phyloP scores from a whole-genome alignment of 345 rosid species.

The Anastatica hierochuntica region DNA sequence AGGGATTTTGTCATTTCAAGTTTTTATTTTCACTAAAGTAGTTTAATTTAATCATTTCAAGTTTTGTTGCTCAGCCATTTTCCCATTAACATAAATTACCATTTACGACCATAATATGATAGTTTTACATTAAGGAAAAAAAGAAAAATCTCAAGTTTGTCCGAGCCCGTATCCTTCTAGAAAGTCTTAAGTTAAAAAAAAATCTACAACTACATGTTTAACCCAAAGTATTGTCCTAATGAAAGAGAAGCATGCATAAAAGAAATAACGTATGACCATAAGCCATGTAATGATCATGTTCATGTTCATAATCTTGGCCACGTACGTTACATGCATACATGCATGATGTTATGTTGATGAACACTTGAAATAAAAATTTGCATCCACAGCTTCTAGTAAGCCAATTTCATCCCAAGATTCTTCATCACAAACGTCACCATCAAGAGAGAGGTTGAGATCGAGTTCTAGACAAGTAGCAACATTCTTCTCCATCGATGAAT shows the following conservation, averaged over 20 bases:
- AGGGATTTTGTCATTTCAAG: no score
- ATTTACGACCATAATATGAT: slow-evolving; percentile 23
- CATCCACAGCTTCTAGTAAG: slow-evolving; percentile 63
- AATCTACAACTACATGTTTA: slow-evolving; percentile 14
- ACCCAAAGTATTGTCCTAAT: slow-evolving; percentile 19
- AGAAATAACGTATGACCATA: slow-evolving; percentile 6
- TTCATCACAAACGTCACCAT: slow-evolving; percentile 33
- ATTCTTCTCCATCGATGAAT: slow-evolving; percentile 23
- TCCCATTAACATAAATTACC: slow-evolving; percentile 12
- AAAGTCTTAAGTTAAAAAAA: slow-evolving; percentile 16
- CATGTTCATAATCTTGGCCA: slow-evolving; percentile 6
- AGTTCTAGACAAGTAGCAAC: slow-evolving; percentile 37
- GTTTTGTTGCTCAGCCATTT: not conserved
- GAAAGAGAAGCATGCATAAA: slow-evolving; percentile 1
- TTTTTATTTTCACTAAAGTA: no score
- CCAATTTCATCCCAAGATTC: slow-evolving; percentile 52
- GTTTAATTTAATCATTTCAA: no score
- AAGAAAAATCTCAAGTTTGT: not conserved
- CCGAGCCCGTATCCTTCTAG: slow-evolving; percentile 10
- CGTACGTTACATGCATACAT: slow-evolving; percentile 10
- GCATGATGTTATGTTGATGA: slow-evolving; percentile 15
- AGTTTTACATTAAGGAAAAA: slow-evolving; percentile 23
- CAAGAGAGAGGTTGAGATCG: slow-evolving; percentile 68
- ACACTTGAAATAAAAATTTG: slow-evolving; percentile 40
- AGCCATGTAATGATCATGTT: slow-evolving; percentile 3